A percentile compares a stretch with the other conserved stretches of the same genome.
These are phyloP conservation scores for Nemania diffusa DNA, from an alignment of 2,329 filamentous ascomycete genomes.

Conservation along the genomic window DNA sequence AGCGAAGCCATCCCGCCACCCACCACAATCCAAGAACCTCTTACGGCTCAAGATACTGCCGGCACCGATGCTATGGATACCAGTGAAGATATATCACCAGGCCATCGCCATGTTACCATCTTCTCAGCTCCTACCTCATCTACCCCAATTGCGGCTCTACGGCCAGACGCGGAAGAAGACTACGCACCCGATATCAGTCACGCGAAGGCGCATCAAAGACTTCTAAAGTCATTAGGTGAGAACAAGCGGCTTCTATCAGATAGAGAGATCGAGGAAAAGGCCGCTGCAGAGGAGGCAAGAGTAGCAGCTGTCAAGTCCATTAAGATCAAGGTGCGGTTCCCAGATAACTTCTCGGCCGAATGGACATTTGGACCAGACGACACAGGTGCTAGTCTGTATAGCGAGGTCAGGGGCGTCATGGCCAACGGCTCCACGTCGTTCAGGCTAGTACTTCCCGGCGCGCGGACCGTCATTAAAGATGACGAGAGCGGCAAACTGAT, in stretches of 20 bases:
- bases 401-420: constrained; percentile 78
- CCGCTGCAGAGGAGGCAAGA: constrained; percentile 71
- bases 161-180: constrained; percentile 75
- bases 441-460: constrained; percentile 72
- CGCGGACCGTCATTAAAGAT: constrained; percentile 61
- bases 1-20: constrained; percentile 19
- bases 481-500: constrained; percentile 71
- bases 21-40: not conserved
- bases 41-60: not conserved
- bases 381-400: constrained; percentile 77
- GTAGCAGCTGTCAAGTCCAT: constrained; percentile 74
- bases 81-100: constrained; percentile 40
- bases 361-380: constrained; percentile 75
- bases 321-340: constrained; percentile 84
- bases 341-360: constrained; percentile 82
- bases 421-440: constrained; percentile 73
- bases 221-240: constrained; percentile 68
- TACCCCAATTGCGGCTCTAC: constrained; percentile 79
- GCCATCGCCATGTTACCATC: constrained; percentile 69
- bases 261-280: constrained; percentile 78
- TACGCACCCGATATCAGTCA: constrained; percentile 81
- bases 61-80: constrained; percentile 47
- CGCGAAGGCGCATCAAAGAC: constrained; percentile 77
- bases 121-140: constrained; percentile 80
- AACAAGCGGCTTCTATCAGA: constrained; percentile 86